phyloP scores from a whole-genome alignment of 2,329 filamentous ascomycete species.

The Hysterium pulicare region DNA sequence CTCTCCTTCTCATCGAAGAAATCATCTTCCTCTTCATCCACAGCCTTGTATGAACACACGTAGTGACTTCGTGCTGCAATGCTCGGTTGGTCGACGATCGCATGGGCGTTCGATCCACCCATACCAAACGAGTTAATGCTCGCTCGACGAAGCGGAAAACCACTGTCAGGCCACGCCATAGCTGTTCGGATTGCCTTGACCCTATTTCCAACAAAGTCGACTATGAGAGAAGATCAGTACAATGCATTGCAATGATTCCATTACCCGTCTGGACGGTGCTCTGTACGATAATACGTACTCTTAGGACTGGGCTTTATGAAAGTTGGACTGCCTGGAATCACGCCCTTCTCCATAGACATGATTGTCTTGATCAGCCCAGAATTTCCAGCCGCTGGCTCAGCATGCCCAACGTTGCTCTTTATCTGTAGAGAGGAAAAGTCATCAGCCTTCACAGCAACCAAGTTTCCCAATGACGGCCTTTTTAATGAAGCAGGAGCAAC shows the following conservation, averaged over 20 bases:
- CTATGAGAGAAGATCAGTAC: too few relatives aligned
- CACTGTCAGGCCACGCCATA: too few relatives aligned
- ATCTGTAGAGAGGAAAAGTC: too few relatives aligned
- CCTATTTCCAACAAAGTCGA: too few relatives aligned
- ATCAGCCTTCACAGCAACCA: too few relatives aligned
- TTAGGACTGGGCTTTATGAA: constrained; percentile 4
- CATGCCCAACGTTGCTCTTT: constrained; percentile 37
- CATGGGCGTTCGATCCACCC: constrained; percentile 25
- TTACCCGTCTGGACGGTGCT: too few relatives aligned
- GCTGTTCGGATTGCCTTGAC: too few relatives aligned
- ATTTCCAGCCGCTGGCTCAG: constrained; percentile 32
- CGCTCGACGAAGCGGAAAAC: too few relatives aligned
- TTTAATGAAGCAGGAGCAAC: too few relatives aligned
- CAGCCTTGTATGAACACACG: constrained; percentile 3
- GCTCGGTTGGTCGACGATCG: constrained; percentile 20
- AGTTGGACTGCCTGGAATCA: constrained; percentile 16
- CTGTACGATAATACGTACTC: too few relatives aligned
- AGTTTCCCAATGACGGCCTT: too few relatives aligned
- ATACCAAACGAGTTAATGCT: constrained; percentile 22
- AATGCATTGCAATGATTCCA: too few relatives aligned
- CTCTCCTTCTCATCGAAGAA: constrained; percentile 1
- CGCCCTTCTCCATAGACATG: constrained; percentile 23
- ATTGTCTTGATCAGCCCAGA: constrained; percentile 33
- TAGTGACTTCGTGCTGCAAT: not conserved
- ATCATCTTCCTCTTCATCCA: constrained; percentile 3